A percentile compares a stretch with the other conserved stretches of the same genome.
Evolutionary conservation across 768 basidiomycete species (phyloP).

Genomic region (Suillus spraguei): DNA sequence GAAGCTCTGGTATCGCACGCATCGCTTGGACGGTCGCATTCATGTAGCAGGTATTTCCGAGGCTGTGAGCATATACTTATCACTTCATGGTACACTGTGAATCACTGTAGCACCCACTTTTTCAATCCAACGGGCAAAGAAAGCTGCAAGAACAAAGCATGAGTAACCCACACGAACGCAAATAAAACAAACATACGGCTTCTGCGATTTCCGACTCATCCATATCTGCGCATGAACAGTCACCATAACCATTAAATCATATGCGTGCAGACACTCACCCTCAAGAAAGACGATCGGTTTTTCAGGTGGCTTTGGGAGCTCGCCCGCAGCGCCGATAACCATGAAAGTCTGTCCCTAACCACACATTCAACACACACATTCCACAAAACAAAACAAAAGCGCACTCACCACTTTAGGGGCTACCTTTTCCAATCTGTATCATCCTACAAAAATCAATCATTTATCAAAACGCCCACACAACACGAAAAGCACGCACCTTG

Average conservation of each 20-base stretch:
- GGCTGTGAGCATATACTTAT: constrained; percentile 33
- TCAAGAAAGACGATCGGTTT: constrained; percentile 84
- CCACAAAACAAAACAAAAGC: constrained; percentile 6
- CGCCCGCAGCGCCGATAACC: constrained; percentile 92
- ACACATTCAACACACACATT: constrained; percentile 7
- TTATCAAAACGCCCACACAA: neutral
- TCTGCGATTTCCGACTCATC: constrained; percentile 78
- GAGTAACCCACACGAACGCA: neutral
- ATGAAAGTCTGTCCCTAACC: constrained; percentile 84
- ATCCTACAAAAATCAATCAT: constrained; percentile 53
- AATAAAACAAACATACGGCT: constrained; percentile 51
- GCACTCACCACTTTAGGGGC: constrained; percentile 73
- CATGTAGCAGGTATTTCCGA: constrained; percentile 98
- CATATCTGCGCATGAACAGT: constrained; percentile 62
- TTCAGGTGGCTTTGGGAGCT: constrained; percentile 85
- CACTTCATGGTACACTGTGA: neutral
- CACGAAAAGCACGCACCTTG: constrained; percentile 56
- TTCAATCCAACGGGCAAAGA: constrained; percentile 78
- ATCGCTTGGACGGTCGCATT: constrained; percentile 95
- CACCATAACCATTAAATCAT: neutral
- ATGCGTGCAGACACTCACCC: constrained; percentile 44
- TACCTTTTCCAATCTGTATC: constrained; percentile 87
- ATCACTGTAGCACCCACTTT: constrained; percentile 50
- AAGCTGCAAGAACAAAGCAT: constrained; percentile 46
- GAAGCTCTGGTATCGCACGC: constrained; percentile 88